These are phyloP conservation scores for Dendrostoma leiphaemia DNA, from an alignment of 2,329 filamentous ascomycete genomes.

Conservation along the genomic window DNA sequence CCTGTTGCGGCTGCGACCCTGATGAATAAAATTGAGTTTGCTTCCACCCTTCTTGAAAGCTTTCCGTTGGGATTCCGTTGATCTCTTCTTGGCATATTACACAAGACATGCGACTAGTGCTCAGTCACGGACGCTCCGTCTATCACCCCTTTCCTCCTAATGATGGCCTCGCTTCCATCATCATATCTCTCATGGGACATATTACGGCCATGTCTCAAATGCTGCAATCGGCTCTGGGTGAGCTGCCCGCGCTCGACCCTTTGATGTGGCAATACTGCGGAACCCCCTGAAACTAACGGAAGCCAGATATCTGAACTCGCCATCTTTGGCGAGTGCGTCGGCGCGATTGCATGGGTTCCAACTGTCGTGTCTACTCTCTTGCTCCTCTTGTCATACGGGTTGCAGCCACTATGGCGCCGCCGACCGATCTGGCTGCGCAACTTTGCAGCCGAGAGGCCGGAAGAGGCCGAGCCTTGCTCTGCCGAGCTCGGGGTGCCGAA, in stretches of 20 bases:
- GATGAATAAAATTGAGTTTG: neutral
- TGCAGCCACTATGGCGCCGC: constrained; percentile 29
- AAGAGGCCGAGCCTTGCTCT: constrained; percentile 7
- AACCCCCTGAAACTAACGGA: too few species aligned
- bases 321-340: constrained; percentile 30
- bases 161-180: constrained; percentile 8
- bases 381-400: constrained; percentile 29
- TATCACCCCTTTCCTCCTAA: neutral
- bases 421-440: constrained; percentile 33
- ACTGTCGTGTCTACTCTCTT: constrained; percentile 28
- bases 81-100: constrained; percentile 5
- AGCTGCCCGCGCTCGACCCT: neutral
- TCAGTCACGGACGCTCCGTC: neutral
- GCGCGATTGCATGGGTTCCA: constrained; percentile 31
- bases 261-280: too few species aligned
- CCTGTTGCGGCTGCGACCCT: neutral
- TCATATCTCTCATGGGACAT: constrained; percentile 15
- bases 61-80: neutral
- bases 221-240: constrained; percentile 18
- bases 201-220: constrained; percentile 16
- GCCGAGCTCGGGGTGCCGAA: constrained; percentile 1
- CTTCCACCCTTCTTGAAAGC: neutral
- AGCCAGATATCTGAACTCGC: constrained; percentile 18
- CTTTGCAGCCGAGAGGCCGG: constrained; percentile 29
- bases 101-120: neutral